These are phyloP conservation scores for Talaromyces ruber DNA, from an alignment of 495 filamentous ascomycete species.

Conservation along the genomic window DNA sequence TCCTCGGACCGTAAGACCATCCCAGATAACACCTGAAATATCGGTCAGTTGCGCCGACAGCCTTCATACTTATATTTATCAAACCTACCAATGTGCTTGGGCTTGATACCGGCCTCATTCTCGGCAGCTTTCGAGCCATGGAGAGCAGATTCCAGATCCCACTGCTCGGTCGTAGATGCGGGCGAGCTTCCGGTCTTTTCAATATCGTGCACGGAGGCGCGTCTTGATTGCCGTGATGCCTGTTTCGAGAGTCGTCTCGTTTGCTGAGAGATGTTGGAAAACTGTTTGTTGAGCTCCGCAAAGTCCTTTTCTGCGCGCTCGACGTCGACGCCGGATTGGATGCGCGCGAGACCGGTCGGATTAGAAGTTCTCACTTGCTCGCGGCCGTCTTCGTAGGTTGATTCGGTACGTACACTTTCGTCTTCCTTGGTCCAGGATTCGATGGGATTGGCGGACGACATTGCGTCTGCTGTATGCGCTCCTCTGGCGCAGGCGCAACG, in stretches of 20 bases:
- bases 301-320: slow-evolving; percentile 70
- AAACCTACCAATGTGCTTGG: slow-evolving; percentile 58
- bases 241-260: slow-evolving; percentile 35
- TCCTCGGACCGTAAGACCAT: slow-evolving; percentile 67
- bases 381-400: slow-evolving; percentile 21
- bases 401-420: slow-evolving; percentile 2
- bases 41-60: not conserved
- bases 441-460: not conserved
- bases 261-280: slow-evolving; percentile 57
- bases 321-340: slow-evolving; percentile 53
- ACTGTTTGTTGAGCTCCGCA: slow-evolving; percentile 60
- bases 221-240: slow-evolving; percentile 31
- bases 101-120: slow-evolving; percentile 64
- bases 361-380: slow-evolving; percentile 23
- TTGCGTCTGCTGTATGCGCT: not conserved
- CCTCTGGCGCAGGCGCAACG: not conserved
- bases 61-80: not conserved
- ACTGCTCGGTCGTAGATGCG: slow-evolving; percentile 37
- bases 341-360: slow-evolving; percentile 36
- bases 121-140: slow-evolving; percentile 62
- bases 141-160: slow-evolving; percentile 63
- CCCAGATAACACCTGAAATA: slow-evolving; percentile 61
- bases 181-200: slow-evolving; percentile 40
- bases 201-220: slow-evolving; percentile 27
- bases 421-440: slow-evolving; percentile 1